Evolutionary conservation across 768 basidiomycete genomes (phyloP).

Genomic region (Boletales sp.): DNA sequence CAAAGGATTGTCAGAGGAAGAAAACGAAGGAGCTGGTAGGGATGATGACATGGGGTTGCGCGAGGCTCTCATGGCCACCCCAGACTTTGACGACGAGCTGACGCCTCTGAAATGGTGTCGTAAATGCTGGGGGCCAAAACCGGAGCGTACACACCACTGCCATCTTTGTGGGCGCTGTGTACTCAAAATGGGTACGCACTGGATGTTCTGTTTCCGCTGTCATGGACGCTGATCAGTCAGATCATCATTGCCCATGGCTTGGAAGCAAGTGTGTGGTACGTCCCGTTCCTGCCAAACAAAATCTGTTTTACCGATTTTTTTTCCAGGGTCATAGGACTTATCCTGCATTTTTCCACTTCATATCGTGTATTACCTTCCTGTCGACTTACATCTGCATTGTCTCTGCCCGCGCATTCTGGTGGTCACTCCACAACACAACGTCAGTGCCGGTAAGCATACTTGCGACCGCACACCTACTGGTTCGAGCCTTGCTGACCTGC

Average conservation of each 20-base stretch:
- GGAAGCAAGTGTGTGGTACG: conserved; percentile 73
- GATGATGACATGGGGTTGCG: conserved; percentile 49
- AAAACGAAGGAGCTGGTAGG: conserved; percentile 27
- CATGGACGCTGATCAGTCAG: conserved; percentile 34
- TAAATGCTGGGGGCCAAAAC: conserved; percentile 76
- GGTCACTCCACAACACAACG: conserved; percentile 63
- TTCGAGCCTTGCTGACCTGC: conserved; percentile 2
- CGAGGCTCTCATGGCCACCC: conserved; percentile 56
- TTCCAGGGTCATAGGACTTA: conserved; percentile 78
- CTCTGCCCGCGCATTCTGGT: conserved; percentile 51
- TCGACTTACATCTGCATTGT: conserved; percentile 58
- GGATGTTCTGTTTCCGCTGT: not conserved
- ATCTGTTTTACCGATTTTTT: not conserved
- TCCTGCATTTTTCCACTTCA: conserved; percentile 78
- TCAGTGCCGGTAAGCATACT: conserved; percentile 47
- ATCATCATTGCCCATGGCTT: conserved; percentile 88
- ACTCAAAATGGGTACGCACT: conserved; percentile 72
- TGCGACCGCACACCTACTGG: not conserved
- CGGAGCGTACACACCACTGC: conserved; percentile 80
- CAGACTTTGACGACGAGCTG: conserved; percentile 50
- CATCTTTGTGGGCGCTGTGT: conserved; percentile 72
- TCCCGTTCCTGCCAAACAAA: not conserved
- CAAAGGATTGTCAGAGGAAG: conserved; percentile 22
- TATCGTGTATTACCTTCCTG: conserved; percentile 59
- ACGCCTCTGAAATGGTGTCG: conserved; percentile 70